phyloP scores from a whole-genome alignment of 2,329 filamentous ascomycete species.

The Fusarium sp. region DNA sequence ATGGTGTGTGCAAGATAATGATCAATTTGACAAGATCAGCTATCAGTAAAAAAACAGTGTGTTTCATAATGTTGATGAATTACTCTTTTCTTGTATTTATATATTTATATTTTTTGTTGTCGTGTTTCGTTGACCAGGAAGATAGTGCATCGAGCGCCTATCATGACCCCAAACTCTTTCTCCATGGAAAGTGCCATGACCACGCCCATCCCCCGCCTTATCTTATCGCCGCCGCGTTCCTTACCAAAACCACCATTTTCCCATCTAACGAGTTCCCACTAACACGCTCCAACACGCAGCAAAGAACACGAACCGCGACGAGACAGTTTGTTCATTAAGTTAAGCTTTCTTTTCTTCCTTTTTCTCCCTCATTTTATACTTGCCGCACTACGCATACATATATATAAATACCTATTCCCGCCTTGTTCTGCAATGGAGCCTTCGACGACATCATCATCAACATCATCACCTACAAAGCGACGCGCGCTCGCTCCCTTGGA shows the following conservation, averaged over 20 bases:
- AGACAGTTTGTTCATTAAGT: background rate
- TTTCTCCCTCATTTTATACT: background rate
- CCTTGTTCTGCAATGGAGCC: slow-evolving; percentile 42
- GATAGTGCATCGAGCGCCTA: background rate
- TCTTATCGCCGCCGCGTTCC: slow-evolving; percentile 40
- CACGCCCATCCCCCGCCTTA: slow-evolving; percentile 27
- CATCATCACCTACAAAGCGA: slow-evolving; percentile 61
- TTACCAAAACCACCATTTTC: slow-evolving; percentile 41
- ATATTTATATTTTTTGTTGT: slow-evolving; percentile 31
- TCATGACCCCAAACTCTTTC: background rate
- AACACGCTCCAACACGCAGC: slow-evolving; percentile 33
- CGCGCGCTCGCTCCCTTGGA: slow-evolving; percentile 65
- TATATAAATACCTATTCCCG: background rate
- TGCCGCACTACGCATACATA: background rate
- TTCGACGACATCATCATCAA: slow-evolving; percentile 31
- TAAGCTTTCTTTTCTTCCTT: background rate
- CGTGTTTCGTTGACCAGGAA: slow-evolving; percentile 33
- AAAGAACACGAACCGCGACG: slow-evolving; percentile 6
- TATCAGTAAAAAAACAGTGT: background rate
- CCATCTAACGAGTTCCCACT: slow-evolving; percentile 31
- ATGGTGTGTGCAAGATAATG: background rate
- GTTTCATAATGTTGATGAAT: background rate
- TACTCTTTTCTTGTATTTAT: slow-evolving; percentile 11
- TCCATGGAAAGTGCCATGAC: slow-evolving; percentile 1
- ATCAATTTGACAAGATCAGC: background rate